Conservation (phyloP, 371 early-diverging fungal species). For the Actinomortierella wolfii region DNA sequence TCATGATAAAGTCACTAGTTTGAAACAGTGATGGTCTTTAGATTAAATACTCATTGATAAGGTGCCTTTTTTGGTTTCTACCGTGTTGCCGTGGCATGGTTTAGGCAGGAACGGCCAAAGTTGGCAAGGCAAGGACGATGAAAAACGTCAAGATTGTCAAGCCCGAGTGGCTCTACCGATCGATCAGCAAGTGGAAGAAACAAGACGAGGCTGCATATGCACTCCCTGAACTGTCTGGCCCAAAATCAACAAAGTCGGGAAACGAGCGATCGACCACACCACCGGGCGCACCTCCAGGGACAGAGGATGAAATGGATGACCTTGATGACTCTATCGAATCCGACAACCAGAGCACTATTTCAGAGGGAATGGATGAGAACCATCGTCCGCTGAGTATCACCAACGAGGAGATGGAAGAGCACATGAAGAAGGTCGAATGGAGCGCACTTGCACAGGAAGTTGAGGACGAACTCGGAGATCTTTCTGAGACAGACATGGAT, state of each 20-base stretch:
- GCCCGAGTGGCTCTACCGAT: conserved; percentile 57
- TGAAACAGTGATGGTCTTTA: neutral
- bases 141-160: conserved; percentile 23
- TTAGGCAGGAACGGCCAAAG: conserved; percentile 44
- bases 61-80: neutral
- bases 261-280: conserved; percentile 17
- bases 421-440: conserved; percentile 58
- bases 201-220: conserved; percentile 60
- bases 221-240: conserved; percentile 31
- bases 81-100: no score
- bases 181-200: conserved; percentile 59
- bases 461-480: conserved; percentile 59
- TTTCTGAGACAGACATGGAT: conserved; percentile 56
- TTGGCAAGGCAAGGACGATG: conserved; percentile 17
- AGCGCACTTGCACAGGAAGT: conserved; percentile 61
- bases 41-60: neutral
- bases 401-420: conserved; percentile 53
- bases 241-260: conserved; percentile 21
- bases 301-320: conserved; percentile 43
- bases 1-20: neutral
- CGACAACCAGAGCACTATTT: conserved; percentile 28
- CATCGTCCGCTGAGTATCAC: conserved; percentile 37
- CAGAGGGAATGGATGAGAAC: conserved; percentile 41
- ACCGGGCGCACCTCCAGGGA: conserved; percentile 13
- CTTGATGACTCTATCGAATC: no score